Evolutionary conservation across 768 basidiomycete species (phyloP).

Genomic region (Filobasidium wieringae): DNA sequence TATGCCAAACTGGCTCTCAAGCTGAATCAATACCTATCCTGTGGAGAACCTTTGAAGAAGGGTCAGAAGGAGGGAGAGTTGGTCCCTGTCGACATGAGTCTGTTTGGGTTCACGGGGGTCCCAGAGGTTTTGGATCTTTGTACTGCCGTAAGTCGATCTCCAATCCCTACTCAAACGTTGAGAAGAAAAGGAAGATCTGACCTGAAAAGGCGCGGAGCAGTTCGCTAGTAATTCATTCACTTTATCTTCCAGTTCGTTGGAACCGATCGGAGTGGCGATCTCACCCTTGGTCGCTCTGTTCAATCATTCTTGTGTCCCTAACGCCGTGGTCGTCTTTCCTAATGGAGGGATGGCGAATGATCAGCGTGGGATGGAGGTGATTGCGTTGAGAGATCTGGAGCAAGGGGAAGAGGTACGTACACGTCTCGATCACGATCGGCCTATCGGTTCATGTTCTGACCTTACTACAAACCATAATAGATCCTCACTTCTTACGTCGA

Average conservation of each 20-base stretch:
- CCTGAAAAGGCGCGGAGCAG: slow-evolving; percentile 43
- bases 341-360: slow-evolving; percentile 37
- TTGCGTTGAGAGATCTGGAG: slow-evolving; percentile 56
- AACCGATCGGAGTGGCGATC: slow-evolving; percentile 71
- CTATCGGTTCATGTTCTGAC: not conserved
- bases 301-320: slow-evolving; percentile 55
- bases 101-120: slow-evolving; percentile 19
- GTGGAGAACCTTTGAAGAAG: slow-evolving; percentile 2
- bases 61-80: not conserved
- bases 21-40: slow-evolving; percentile 30
- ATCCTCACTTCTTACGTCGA: slow-evolving; percentile 74
- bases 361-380: slow-evolving; percentile 49
- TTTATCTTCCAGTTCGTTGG: slow-evolving; percentile 61
- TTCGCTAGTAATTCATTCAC: slow-evolving; percentile 88
- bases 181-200: too few relatives aligned
- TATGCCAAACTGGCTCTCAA: slow-evolving; percentile 27
- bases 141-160: slow-evolving; percentile 30
- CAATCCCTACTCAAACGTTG: too few relatives aligned
- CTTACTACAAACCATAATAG: slow-evolving; percentile 39
- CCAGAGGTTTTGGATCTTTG: slow-evolving; percentile 30
- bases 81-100: slow-evolving; percentile 18
- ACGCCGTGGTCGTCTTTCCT: slow-evolving; percentile 86
- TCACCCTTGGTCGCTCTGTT: slow-evolving; percentile 67
- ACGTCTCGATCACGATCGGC: not conserved
- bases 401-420: slow-evolving; percentile 57